phyloP scores from a whole-genome alignment of 2,329 filamentous ascomycete genomes.

The Penicillium sp. region DNA sequence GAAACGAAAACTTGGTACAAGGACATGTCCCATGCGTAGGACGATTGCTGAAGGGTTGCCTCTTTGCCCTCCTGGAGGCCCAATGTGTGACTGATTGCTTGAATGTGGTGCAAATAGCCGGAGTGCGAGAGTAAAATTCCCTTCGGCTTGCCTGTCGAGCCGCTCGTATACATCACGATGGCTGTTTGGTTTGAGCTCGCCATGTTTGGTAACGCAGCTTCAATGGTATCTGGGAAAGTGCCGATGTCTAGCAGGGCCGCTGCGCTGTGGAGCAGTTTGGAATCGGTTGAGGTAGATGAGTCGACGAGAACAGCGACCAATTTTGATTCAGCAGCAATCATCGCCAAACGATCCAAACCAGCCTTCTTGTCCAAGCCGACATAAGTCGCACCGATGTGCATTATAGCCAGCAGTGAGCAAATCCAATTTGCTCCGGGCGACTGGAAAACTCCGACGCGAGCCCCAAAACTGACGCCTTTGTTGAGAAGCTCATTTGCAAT shows the following conservation, averaged over 20 bases:
- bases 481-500: slow-evolving; percentile 33
- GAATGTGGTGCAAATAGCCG: slow-evolving; percentile 13
- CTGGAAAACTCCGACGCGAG: slow-evolving; percentile 41
- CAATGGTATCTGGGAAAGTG: not conserved
- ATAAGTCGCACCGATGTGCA: slow-evolving; percentile 31
- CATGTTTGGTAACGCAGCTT: not conserved
- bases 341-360: slow-evolving; percentile 21
- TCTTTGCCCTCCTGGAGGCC: slow-evolving; percentile 9
- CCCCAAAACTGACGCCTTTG: slow-evolving; percentile 14
- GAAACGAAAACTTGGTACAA: slow-evolving; percentile 20
- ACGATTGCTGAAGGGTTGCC: slow-evolving; percentile 22
- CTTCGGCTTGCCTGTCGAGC: slow-evolving; percentile 20
- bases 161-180: slow-evolving; percentile 21
- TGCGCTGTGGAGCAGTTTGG: slow-evolving; percentile 1
- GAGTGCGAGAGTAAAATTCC: slow-evolving; percentile 14
- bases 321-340: slow-evolving; percentile 17
- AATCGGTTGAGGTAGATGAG: slow-evolving; percentile 4
- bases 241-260: slow-evolving; percentile 5
- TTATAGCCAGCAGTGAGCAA: slow-evolving; percentile 32
- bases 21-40: slow-evolving; percentile 23
- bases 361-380: slow-evolving; percentile 32
- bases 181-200: slow-evolving; percentile 7
- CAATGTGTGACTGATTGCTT: slow-evolving; percentile 7
- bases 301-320: slow-evolving; percentile 10
- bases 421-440: slow-evolving; percentile 30